Base-by-base conservation (phyloP, 2,329 filamentous ascomycete species). In the Huntiella bhutanensis region DNA sequence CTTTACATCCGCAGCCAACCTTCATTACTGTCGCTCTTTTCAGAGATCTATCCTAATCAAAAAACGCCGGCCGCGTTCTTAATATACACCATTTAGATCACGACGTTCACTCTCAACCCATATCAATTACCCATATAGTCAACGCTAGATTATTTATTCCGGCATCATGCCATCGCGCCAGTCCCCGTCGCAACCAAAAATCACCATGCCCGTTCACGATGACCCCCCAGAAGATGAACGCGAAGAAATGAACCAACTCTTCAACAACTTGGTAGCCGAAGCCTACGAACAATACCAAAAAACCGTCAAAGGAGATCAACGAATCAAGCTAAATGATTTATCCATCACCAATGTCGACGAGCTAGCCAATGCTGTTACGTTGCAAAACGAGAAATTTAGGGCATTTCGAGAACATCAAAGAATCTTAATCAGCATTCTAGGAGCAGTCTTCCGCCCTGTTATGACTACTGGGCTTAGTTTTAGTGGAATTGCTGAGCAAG, bases 391-490 rank as follows among this genome's bases (percentile, higher is more conserved):
- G 32, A 36, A 47, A 10, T 52, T 52, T 22, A 22, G 34, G 5
- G 45, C 46, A 33, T 52, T 51, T 35, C 48, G 51, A 22, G 48
- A 47, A 41, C 47, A 49, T 12, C 42, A 52, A 33, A 39, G 46
- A 15, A 40, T 43, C 2, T 45, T 52, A 16, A 43, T 52, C 41
- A 43, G 51, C 41, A 47, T 51, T 34, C 40, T 52, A 5, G 46
- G 45, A n/a, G 36, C 36, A 11, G 45, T 52, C 10, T 54, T 64
- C 7, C 50, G 52, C 8, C 64, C 65, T 1, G 52, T 68, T 11
- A 62, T 67, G 51, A 43, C 60, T 4, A 55, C 67, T 12, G 64
- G 64, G 1, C 58, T 60, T 22, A 55, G 64, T 7, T 55, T 60
- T 12, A 56, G 59, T 7, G 63, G 62, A 5, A 59, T 57, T 0